Percentiles rank a stretch among this genome's conserved stretches.
These are phyloP conservation scores for Quercus robur DNA, from an alignment of 306 rosid species.

Conservation along the genomic window DNA sequence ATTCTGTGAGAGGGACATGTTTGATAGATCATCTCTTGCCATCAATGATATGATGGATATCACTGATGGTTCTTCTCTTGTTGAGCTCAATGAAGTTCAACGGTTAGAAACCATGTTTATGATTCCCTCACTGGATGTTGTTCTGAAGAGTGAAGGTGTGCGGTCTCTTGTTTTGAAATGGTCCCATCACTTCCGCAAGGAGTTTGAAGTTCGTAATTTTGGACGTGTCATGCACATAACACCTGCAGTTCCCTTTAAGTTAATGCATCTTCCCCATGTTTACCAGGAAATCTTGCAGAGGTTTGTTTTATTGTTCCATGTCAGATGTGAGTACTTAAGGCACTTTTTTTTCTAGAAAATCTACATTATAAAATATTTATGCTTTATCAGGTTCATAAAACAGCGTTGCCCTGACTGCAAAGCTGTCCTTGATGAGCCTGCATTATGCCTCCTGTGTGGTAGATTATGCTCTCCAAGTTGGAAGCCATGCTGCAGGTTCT, in stretches of 20 bases:
- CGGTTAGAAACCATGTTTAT: constrained; percentile 72
- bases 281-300: constrained; percentile 94
- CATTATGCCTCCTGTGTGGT: constrained; percentile 90
- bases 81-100: constrained; percentile 59
- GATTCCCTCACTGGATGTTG: constrained; percentile 71
- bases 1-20: constrained; percentile 49
- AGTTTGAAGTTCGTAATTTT: constrained; percentile 38
- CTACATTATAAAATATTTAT: constrained; percentile 3
- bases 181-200: constrained; percentile 70
- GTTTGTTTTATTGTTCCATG: constrained; percentile 35
- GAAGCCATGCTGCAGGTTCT: constrained; percentile 94
- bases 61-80: constrained; percentile 34
- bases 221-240: constrained; percentile 46
- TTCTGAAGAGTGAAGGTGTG: constrained; percentile 62
- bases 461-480: constrained; percentile 83
- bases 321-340: neutral
- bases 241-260: constrained; percentile 83
- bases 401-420: constrained; percentile 76
- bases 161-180: constrained; percentile 61
- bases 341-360: neutral
- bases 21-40: constrained; percentile 47
- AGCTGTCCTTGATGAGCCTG: constrained; percentile 68
- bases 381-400: constrained; percentile 64
- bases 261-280: constrained; percentile 75
- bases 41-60: constrained; percentile 42